Base-by-base conservation (phyloP, 441 rosid genomes). In the Rhodomyrtus psidioides region DNA sequence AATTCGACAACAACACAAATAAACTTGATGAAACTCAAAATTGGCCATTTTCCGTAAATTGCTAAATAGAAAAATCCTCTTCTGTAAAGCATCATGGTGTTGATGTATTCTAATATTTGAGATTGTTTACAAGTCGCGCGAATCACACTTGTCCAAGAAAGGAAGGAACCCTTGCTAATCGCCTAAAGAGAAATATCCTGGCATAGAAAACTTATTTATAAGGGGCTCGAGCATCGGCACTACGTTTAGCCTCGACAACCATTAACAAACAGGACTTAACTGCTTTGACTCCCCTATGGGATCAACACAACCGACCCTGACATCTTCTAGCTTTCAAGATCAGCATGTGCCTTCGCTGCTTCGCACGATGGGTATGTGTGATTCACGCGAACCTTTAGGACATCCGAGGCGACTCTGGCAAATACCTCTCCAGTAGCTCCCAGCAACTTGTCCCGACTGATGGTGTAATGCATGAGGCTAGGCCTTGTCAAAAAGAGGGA, bases 401-500 rank as follows among this genome's bases (percentile, higher is more conserved):
- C 59, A 6, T 98, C 98, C 0, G 98, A 92, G n/a, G 92, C 90
- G 76, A 92, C 81, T 55, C 87, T 93, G 4, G 93, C 91, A 81
- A 94, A 95, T 70, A 96, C 95, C 89, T 94, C 98, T 23, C 95
- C 96, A 1, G 97, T 97, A 60, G 93, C 82, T 90, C 91, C 96
- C 62, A 97, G 94, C 53, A 97, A 90, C 91, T 97, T 97, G 19
- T 94, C 98, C 17, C 95, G 90, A 85, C 92, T 93, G 54, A 86
- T 87, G n/a, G 92, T 94, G 91, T 94, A 96, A 12, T 89, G 95
- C 95, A 95, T 91, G 86, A 96, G 85, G 30, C 94, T 85, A 5
- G 99, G 98, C 90, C 98, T 94, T 2, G 97, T 96, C 90, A 97
- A 90, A 93, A 92, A 96, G 87, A 97, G 89, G 2, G 94, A 92